Evolutionary conservation across 495 filamentous ascomycete genomes (phyloP).

Genomic region (Penicillium salamii): DNA sequence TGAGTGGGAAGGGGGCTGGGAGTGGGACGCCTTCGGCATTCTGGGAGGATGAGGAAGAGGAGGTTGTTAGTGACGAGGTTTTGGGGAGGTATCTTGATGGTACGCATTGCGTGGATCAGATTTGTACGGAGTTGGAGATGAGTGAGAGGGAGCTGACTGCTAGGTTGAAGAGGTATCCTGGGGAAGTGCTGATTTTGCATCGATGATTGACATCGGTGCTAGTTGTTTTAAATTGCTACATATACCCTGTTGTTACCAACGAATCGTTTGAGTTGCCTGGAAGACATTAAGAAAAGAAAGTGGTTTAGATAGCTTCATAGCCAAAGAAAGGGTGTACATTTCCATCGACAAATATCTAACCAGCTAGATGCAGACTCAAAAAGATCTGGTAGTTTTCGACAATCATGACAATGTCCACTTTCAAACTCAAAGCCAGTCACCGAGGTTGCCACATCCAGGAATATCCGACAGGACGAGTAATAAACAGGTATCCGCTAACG

Average conservation of each 20-base stretch:
- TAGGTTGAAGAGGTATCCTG: slow-evolving; percentile 47
- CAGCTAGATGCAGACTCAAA: background rate
- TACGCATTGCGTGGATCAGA: slow-evolving; percentile 82
- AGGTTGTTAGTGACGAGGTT: slow-evolving; percentile 36
- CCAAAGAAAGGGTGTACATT: background rate
- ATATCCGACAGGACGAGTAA: slow-evolving; percentile 1
- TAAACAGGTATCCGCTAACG: slow-evolving; percentile 16
- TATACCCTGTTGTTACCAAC: slow-evolving; percentile 10
- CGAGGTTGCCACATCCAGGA: background rate
- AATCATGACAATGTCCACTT: background rate
- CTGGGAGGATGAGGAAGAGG: slow-evolving; percentile 36
- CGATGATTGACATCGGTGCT: slow-evolving; percentile 38
- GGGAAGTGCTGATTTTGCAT: slow-evolving; percentile 55
- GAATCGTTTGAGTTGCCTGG: background rate
- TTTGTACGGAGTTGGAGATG: slow-evolving; percentile 72
- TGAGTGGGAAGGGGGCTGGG: slow-evolving; percentile 29
- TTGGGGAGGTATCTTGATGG: slow-evolving; percentile 75
- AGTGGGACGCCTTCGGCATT: slow-evolving; percentile 16
- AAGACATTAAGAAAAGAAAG: no score
- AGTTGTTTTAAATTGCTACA: slow-evolving; percentile 3
- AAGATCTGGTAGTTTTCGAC: background rate
- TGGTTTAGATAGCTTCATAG: background rate
- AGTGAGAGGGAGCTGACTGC: slow-evolving; percentile 54
- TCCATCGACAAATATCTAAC: background rate
- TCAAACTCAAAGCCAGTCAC: background rate